Percentiles rank a stretch among this genome's conserved stretches.
phyloP scores from a whole-genome alignment of 176 grass and related monocot species.

The Tillandsia fasciculata region DNA sequence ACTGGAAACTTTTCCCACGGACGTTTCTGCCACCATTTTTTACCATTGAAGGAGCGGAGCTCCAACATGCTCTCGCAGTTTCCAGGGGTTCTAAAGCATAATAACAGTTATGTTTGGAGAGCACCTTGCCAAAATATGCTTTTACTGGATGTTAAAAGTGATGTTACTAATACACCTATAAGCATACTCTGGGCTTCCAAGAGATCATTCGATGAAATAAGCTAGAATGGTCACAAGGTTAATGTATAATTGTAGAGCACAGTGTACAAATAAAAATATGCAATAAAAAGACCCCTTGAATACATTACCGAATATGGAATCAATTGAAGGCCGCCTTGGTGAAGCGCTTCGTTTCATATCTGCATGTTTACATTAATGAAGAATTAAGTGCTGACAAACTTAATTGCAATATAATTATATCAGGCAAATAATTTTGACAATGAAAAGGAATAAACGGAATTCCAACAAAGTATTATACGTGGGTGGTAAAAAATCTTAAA shows the following conservation, averaged over 20 bases:
- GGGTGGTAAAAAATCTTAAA: too few relatives aligned
- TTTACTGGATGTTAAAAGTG: neutral
- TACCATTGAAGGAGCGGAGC: too few relatives aligned
- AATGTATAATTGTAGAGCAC: neutral
- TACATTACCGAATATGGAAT: constrained; percentile 59
- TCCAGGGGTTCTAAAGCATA: too few relatives aligned
- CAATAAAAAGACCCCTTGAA: neutral
- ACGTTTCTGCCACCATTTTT: too few relatives aligned
- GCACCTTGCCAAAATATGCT: neutral
- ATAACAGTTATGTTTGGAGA: neutral
- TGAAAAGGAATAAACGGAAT: too few relatives aligned
- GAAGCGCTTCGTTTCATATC: constrained; percentile 67
- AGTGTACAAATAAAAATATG: neutral
- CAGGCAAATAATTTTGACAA: neutral
- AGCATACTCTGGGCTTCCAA: neutral
- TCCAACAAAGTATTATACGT: too few relatives aligned
- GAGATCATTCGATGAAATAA: constrained; percentile 1
- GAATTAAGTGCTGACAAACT: neutral
- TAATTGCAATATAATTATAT: constrained; percentile 6
- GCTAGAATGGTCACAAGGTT: neutral
- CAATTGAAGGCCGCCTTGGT: constrained; percentile 58
- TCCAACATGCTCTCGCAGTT: too few relatives aligned
- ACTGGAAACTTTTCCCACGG: too few relatives aligned
- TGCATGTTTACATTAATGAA: constrained; percentile 43
- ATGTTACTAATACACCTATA: neutral